A percentile compares a stretch with the other conserved stretches of the same genome.
Evolutionary conservation across 352 stramenopile species (phyloP).

Genomic region (Phytophthora idaei): DNA sequence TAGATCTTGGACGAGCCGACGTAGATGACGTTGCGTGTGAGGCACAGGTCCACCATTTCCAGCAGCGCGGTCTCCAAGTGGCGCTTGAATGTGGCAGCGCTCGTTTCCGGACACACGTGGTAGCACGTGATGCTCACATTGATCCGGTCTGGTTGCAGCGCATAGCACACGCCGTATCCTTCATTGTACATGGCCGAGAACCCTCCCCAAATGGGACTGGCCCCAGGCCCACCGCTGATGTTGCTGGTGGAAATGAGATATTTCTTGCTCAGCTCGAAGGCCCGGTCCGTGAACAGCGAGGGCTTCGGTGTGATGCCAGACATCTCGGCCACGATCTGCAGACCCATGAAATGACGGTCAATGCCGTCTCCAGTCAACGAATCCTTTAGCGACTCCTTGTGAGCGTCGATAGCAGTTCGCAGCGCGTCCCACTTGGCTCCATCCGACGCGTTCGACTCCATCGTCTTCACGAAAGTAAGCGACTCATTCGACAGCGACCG

Average conservation of each 20-base stretch:
- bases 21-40: constrained; percentile 91
- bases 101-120: constrained; percentile 78
- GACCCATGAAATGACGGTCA: constrained; percentile 96
- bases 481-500: constrained; percentile 90
- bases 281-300: constrained; percentile 93
- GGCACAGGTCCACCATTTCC: constrained; percentile 95
- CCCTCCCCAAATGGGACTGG: constrained; percentile 96
- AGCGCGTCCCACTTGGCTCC: constrained; percentile 90
- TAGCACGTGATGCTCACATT: constrained; percentile 96
- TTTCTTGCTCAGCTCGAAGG: constrained; percentile 94
- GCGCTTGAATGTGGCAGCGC: constrained; percentile 88
- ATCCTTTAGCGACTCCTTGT: constrained; percentile 92
- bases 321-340: constrained; percentile 94
- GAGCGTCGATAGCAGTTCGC: constrained; percentile 84
- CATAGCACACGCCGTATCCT: constrained; percentile 96
- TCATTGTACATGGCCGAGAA: constrained; percentile 96
- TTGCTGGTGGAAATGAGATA: constrained; percentile 96
- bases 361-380: constrained; percentile 89
- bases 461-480: constrained; percentile 91
- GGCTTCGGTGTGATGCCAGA: constrained; percentile 89
- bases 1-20: constrained; percentile 89
- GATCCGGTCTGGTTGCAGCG: constrained; percentile 93
- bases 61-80: constrained; percentile 94
- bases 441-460: constrained; percentile 71
- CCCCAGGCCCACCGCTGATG: constrained; percentile 91